phyloP scores from a whole-genome alignment of 2,329 filamentous ascomycete genomes.

The Geosmithia morbida region DNA sequence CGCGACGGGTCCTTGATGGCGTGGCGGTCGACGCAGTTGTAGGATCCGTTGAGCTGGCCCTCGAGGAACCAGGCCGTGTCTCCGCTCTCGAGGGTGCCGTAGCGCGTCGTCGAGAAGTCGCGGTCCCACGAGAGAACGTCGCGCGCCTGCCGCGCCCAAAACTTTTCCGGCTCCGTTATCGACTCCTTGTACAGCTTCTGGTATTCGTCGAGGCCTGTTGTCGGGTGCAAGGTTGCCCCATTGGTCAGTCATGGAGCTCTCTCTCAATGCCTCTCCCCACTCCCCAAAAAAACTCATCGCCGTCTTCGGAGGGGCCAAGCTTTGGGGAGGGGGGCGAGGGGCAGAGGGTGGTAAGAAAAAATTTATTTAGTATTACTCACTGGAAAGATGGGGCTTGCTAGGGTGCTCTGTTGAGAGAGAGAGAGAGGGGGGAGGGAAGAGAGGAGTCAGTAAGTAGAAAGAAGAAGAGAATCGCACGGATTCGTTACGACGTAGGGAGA shows the following conservation, averaged over 20 bases:
- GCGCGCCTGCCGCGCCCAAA: constrained; percentile 77
- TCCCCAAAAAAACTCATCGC: background rate
- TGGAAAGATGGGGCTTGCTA: constrained; percentile 50
- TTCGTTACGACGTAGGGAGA: background rate
- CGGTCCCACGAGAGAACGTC: constrained; percentile 82
- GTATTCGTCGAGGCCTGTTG: constrained; percentile 49
- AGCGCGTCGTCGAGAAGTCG: constrained; percentile 82
- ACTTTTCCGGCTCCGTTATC: constrained; percentile 75
- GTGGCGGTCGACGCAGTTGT: constrained; percentile 95
- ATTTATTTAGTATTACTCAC: constrained; percentile 32
- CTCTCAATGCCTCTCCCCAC: constrained; percentile 1
- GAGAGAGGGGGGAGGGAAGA: background rate
- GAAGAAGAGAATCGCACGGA: background rate
- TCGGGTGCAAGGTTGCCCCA: background rate
- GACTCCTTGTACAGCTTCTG: constrained; percentile 64
- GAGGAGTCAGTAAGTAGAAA: constrained; percentile 1
- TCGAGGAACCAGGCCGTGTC: constrained; percentile 93
- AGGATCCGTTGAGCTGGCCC: constrained; percentile 85
- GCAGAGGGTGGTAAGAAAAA: background rate
- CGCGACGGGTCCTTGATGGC: constrained; percentile 89
- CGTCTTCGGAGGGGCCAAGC: background rate
- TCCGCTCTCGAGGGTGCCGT: constrained; percentile 61
- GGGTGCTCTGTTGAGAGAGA: constrained; percentile 42
- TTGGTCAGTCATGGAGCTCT: background rate
- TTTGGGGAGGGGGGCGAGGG: background rate